Conservation (phyloP, 2,329 filamentous ascomycete genomes). For the Aureobasidium uvarum region DNA sequence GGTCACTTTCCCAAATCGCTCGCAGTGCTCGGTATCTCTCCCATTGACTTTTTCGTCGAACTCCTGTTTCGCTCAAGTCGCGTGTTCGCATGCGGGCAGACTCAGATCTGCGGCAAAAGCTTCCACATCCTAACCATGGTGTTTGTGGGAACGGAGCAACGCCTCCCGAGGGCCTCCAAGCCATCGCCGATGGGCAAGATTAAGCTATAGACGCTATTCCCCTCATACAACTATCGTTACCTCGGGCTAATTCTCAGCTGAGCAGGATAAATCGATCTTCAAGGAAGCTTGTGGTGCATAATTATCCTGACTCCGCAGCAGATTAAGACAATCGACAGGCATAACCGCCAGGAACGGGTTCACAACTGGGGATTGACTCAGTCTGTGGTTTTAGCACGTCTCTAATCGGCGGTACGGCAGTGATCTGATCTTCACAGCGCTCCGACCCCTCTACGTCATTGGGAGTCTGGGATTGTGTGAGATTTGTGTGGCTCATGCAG, state of each 20-base stretch:
- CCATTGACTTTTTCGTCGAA: slow-evolving; percentile 18
- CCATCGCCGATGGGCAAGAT: slow-evolving; percentile 14
- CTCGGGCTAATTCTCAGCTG: not conserved
- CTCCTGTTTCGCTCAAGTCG: not conserved
- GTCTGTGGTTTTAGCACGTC: slow-evolving; percentile 1
- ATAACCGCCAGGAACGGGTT: slow-evolving; percentile 9
- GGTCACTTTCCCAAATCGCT: not conserved
- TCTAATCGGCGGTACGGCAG: not conserved
- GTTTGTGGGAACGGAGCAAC: not conserved
- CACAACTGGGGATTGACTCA: slow-evolving; percentile 19
- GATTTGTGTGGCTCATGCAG: slow-evolving; percentile 21
- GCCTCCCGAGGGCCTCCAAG: slow-evolving; percentile 4
- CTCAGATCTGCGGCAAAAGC: slow-evolving; percentile 19
- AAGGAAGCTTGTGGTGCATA: not conserved
- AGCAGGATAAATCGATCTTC: not conserved
- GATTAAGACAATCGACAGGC: slow-evolving; percentile 18
- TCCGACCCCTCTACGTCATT: slow-evolving; percentile 7
- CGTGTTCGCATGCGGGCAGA: not conserved
- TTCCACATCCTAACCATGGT: not conserved
- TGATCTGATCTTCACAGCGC: slow-evolving; percentile 20
- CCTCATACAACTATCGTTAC: not conserved
- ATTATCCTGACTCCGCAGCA: slow-evolving; percentile 4
- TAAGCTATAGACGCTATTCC: slow-evolving; percentile 17
- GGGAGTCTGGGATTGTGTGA: not conserved
- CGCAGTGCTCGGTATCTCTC: not conserved